Base-by-base conservation (phyloP, 257 asterid species). In the Hygrophila difformis region DNA sequence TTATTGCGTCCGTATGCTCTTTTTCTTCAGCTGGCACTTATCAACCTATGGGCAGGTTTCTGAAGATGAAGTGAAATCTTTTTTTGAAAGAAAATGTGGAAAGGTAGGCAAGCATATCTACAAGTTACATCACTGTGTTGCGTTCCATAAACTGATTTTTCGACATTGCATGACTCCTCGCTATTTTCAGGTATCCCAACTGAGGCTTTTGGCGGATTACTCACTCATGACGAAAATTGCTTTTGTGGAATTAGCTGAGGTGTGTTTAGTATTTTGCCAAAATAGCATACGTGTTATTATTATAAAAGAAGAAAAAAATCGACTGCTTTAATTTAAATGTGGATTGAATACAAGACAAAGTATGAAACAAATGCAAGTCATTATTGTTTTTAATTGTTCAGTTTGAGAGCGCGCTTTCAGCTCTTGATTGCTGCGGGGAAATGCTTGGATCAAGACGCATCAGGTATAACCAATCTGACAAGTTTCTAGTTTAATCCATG, bases 181-280 rank as follows among this genome's bases (percentile, higher is more conserved):
- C 16, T 59, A 44, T 40, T 51, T 63, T 4, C 71, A 87, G 97
- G 97, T 87, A 66, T 87, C 97, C 61, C 86, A 88, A 35, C 73
- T 87, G 68, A 84, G 88, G 92, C 95, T 87, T 61, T 70, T 87
- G 75, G 97, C 95, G 45, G 97, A 87, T 66, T 83, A 87, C 56
- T 76, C 80, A 76, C 97, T 80, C 70, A 73, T 92, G 23, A 84
- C 95, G 17, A 74, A 92, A 39, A 87, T 87, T 58, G 97, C 97
- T 58, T 83, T 87, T 68, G 94, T 83, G 48, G 97, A 87, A 49
- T 87, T 87, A 67, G 53, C 39, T 57, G 71, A 77, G 93, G 96
- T 86, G 69, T 19, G 76, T 26, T 26, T 8, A 26, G n/a, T n/a
- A n/a, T n/a, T n/a, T n/a, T n/a, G n/a, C n/a, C n/a, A n/a, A n/a